A percentile compares a stretch with the other conserved stretches of the same genome.
Conservation (phyloP, 805 yeast genomes). For the Pichia sporocuriosa region DNA sequence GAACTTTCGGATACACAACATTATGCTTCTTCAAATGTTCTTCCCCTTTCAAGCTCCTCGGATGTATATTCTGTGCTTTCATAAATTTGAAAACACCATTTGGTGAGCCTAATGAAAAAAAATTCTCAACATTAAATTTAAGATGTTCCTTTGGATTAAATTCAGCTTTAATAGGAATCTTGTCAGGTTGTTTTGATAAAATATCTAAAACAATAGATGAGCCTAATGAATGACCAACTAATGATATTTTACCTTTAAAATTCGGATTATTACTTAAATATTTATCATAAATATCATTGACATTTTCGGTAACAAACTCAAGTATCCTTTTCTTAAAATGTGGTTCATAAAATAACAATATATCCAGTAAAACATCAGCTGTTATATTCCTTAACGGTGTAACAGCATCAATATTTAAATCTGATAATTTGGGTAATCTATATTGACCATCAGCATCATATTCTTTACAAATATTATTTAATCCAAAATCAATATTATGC, state of each 20-base stretch:
- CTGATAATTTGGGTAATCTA: conserved; percentile 55
- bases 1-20: conserved; percentile 46
- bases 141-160: conserved; percentile 36
- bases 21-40: conserved; percentile 10
- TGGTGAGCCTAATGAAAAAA: conserved; percentile 85
- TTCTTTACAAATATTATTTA: conserved; percentile 35
- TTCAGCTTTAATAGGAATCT: conserved; percentile 21
- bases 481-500: conserved; percentile 58
- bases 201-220: conserved; percentile 80
- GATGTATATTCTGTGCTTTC: conserved; percentile 51
- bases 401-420: conserved; percentile 73
- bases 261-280: conserved; percentile 60
- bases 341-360: conserved; percentile 73
- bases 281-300: conserved; percentile 54
- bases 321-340: conserved; percentile 56
- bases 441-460: conserved; percentile 33
- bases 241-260: conserved; percentile 74
- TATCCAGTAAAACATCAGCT: conserved; percentile 84
- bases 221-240: conserved; percentile 90
- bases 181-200: conserved; percentile 40
- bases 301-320: conserved; percentile 50
- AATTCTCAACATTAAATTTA: conserved; percentile 65
- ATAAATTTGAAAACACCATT: conserved; percentile 79
- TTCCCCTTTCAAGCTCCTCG: conserved; percentile 18
- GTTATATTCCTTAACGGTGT: conserved; percentile 68